phyloP scores from a whole-genome alignment of 495 filamentous ascomycete species.

The Penicillium psychrofluorescens region DNA sequence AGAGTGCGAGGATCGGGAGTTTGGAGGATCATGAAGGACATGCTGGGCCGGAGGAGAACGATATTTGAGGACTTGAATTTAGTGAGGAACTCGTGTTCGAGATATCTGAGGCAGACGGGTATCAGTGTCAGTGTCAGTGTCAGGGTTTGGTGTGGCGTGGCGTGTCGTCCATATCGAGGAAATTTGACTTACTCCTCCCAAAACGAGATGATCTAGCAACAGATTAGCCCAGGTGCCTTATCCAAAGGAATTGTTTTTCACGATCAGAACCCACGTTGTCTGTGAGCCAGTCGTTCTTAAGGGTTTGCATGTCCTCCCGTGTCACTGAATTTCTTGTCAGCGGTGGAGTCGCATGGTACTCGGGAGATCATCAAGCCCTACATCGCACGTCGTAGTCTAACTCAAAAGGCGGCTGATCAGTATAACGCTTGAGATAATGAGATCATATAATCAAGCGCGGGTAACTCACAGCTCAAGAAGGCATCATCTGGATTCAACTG shows the following conservation, averaged over 20 bases:
- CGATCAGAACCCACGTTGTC: slow-evolving; percentile 66
- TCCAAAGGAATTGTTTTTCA: slow-evolving; percentile 1
- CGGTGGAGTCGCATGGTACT: too few species aligned
- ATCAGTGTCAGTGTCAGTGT: slow-evolving; percentile 5
- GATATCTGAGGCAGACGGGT: slow-evolving; percentile 48
- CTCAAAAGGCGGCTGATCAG: slow-evolving; percentile 8
- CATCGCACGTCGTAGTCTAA: slow-evolving; percentile 64
- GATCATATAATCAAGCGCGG: background rate
- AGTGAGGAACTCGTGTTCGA: slow-evolving; percentile 79
- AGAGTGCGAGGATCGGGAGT: slow-evolving; percentile 69
- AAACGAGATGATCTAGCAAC: slow-evolving; percentile 65
- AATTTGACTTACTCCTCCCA: slow-evolving; percentile 79
- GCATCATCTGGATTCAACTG: slow-evolving; percentile 64
- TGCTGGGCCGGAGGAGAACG: slow-evolving; percentile 83
- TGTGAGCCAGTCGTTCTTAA: slow-evolving; percentile 95
- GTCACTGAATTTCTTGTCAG: slow-evolving; percentile 47
- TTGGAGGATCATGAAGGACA: slow-evolving; percentile 89
- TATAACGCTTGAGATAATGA: background rate
- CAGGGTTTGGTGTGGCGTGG: background rate
- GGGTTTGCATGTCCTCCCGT: slow-evolving; percentile 74
- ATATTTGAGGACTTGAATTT: slow-evolving; percentile 75
- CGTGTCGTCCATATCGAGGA: background rate
- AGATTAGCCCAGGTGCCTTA: slow-evolving; percentile 7
- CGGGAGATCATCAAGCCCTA: slow-evolving; percentile 26
- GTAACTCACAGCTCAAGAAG: slow-evolving; percentile 61